phyloP scores from a whole-genome alignment of 345 rosid species.

The Hibiscus mutabilis region DNA sequence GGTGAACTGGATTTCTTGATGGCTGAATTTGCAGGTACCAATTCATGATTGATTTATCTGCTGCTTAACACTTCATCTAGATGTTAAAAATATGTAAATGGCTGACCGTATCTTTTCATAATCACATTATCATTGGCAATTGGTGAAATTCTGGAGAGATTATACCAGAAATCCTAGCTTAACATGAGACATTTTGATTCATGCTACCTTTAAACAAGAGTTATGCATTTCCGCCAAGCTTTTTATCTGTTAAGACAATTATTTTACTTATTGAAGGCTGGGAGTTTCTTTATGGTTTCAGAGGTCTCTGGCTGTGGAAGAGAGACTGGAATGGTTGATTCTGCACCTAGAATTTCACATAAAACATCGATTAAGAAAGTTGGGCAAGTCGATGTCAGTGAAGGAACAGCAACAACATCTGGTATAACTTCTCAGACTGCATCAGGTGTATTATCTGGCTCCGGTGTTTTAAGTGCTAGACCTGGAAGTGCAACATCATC shows the following conservation, averaged over 20 bases:
- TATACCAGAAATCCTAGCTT: neutral
- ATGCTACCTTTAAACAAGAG: neutral
- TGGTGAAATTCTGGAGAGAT: neutral
- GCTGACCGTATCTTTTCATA: neutral
- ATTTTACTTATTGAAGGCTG: neutral
- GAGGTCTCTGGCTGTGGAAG: conserved; percentile 83
- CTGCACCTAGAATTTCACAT: conserved; percentile 48
- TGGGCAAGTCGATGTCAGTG: conserved; percentile 39
- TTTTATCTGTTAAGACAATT: neutral
- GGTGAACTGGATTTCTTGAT: conserved; percentile 89
- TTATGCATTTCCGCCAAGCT: neutral
- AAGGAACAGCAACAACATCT: conserved; percentile 68
- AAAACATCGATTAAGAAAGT: conserved; percentile 61
- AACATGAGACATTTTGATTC: neutral
- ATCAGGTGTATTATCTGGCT: conserved; percentile 93
- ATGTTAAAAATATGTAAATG: neutral
- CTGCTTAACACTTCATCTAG: neutral
- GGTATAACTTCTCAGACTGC: conserved; percentile 88
- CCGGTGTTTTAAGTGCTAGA: conserved; percentile 95
- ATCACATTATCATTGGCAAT: neutral
- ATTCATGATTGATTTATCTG: neutral
- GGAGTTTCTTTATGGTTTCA: conserved; percentile 30
- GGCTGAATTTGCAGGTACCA: conserved; percentile 92
- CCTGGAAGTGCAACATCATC: conserved; percentile 96
- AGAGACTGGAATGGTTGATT: conserved; percentile 69